Evolutionary conservation across 768 basidiomycete species (phyloP), one percentile per base, ranked within the genome.

Genomic region (Rhodotorula kratochvilovae): DNA sequence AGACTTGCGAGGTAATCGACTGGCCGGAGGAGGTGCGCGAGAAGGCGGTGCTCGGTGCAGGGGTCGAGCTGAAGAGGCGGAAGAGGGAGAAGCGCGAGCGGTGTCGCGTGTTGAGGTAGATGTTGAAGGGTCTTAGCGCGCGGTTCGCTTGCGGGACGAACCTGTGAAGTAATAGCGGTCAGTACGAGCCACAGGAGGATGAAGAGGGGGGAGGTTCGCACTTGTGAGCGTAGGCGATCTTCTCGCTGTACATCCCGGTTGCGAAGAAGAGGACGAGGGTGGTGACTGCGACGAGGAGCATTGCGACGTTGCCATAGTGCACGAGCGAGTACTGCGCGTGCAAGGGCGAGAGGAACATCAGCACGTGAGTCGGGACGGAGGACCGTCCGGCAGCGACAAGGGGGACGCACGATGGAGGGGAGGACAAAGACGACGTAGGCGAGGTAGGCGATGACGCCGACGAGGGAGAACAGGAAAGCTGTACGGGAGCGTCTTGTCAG

Each of bases 61-160:
- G 7, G 7, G 65, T 27, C 25, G 70, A 57, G 39, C 46, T n/a
- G 62, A 77, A 74, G 25, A 61, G 43, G 85, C 84, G 65, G 58
- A 76, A 39, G 46, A 75, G 61, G 50, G 74, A 53, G 45, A 69
- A 68, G 25, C 90, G 81, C 0, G 91, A 86, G 3, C 88, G 88
- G 74, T 87, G 86, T 53, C 93, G 89, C 77, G 95, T 90, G 82
- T 99, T 99, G 76, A 99, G 85, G 78, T 91, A 91, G 88, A 99
- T 94, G 80, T 99, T 99, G 80, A 97, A 89, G 29, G 89, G 90
- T 27, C 95, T 87, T 23, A 99, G 84, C 0, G 93, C 88, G 57
- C 88, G 86, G 80, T 98, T 99, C 15, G 94, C 92, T 76, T 97
- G 94, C 3, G 92, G 92, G 36, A 98, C 91, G 78, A 97, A 99